Conservation (phyloP, 345 rosid species). For the Lepidium sativum region DNA sequence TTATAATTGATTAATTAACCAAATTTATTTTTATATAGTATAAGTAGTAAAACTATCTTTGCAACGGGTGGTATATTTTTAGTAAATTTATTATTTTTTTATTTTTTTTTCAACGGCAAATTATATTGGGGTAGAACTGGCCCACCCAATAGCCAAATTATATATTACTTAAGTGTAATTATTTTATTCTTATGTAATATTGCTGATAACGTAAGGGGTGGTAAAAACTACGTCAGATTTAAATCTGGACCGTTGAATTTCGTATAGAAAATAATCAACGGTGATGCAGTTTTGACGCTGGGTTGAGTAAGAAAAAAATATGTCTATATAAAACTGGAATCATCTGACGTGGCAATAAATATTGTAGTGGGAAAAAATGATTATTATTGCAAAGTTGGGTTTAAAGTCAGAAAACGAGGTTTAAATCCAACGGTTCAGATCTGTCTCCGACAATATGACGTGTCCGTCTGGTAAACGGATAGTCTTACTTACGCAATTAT, state of each 20-base stretch:
- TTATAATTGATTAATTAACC: too few relatives aligned
- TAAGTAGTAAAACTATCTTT: too few relatives aligned
- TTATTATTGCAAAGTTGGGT: slow-evolving; percentile 19
- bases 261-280: neutral
- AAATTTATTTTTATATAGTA: too few relatives aligned
- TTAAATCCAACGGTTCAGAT: slow-evolving; percentile 22
- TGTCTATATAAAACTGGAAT: slow-evolving; percentile 9
- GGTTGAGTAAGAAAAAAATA: slow-evolving; percentile 14
- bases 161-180: too few relatives aligned
- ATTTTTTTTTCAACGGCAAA: too few relatives aligned
- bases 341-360: slow-evolving; percentile 23
- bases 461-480: slow-evolving; percentile 24
- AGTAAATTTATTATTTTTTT: too few relatives aligned
- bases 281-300: slow-evolving; percentile 7
- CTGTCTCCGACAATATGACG: slow-evolving; percentile 31
- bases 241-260: neutral
- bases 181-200: too few relatives aligned
- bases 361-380: neutral
- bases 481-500: slow-evolving; percentile 14
- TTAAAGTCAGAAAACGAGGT: slow-evolving; percentile 4
- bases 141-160: too few relatives aligned
- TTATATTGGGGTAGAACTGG: too few relatives aligned
- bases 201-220: neutral
- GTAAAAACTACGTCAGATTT: neutral
- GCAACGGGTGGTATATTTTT: too few relatives aligned